A percentile compares a stretch with the other conserved stretches of the same genome.
Evolutionary conservation across 2,329 filamentous ascomycete genomes (phyloP).

Genomic region (Penicillium oxalicum): DNA sequence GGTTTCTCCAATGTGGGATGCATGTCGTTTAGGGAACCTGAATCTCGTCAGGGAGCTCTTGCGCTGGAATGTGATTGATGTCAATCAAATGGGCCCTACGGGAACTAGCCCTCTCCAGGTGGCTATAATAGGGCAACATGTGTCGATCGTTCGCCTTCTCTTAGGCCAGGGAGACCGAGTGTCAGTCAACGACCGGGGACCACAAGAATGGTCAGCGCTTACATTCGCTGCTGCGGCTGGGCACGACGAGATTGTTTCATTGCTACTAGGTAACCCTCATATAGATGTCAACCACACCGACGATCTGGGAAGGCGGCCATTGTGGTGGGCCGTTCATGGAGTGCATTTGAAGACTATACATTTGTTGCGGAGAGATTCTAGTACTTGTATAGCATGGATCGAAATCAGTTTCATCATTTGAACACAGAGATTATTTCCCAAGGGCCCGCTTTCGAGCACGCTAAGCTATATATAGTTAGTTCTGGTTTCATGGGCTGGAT

Average conservation of each 20-base stretch:
- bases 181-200: background rate
- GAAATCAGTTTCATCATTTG: no score
- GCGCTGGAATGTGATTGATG: background rate
- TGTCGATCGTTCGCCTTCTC: background rate
- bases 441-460: no score
- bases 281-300: background rate
- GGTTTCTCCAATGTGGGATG: background rate
- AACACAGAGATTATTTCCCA: no score
- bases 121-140: background rate
- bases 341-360: background rate
- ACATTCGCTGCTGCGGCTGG: background rate
- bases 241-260: background rate
- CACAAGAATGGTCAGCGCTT: background rate
- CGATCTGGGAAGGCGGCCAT: background rate
- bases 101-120: background rate
- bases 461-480: no score
- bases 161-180: background rate
- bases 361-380: background rate
- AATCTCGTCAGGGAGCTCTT: background rate
- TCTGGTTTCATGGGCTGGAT: no score
- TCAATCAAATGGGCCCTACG: background rate
- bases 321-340: background rate
- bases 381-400: no score
- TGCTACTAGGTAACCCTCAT: background rate
- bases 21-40: background rate